Base-by-base conservation (phyloP, 2,329 filamentous ascomycete species). In the Metarhizium guizhouense region DNA sequence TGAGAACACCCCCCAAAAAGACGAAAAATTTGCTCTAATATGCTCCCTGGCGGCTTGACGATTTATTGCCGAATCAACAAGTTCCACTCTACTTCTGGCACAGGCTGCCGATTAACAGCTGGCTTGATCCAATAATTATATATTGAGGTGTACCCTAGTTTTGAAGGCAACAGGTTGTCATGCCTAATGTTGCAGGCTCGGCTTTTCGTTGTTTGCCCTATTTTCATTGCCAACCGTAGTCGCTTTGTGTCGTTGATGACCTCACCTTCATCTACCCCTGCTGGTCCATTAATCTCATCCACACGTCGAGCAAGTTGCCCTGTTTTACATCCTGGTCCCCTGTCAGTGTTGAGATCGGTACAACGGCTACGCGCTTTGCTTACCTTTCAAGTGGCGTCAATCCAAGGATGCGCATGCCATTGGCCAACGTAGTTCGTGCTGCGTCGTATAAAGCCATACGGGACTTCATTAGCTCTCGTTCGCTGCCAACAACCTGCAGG, bases 341-440 rank as follows among this genome's bases (percentile, higher is more conserved):
- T 16, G 52, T 56, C 47, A 56, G 55, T 40, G 29, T 51, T 13
- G 20, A 40, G 10, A 49, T 29, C 14, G 25, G 25, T 13, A n/a
- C 45, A 14, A 20, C n/a, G 10, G 11, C 25, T 45, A 4, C n/a
- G 29, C 25, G 34, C 49, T 38, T 40, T 7, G 63, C 64, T 47
- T 65, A 71, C 69, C 71, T 67, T 58, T 93, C 85, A 51, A 95
- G 86, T 10, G 90, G 90, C 54, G 77, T 84, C 68, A 95, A 74
- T 2, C 90, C 90, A 61, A 95, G 75, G 63, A 95, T 70, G 59
- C 80, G 80, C 90, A 95, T 95, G 58, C 88, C 90, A 70, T 94
- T 95, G 64, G 80, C 80, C 60, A 95, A 75, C 40, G 93, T 88
- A 58, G 85, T 84, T 65, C 87, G 81, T 6, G 88, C 86, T 3